Percentiles rank a stretch among this genome's conserved stretches.
Conservation (phyloP, 2,329 filamentous ascomycete genomes). For the Keithomyces neogunnii region DNA sequence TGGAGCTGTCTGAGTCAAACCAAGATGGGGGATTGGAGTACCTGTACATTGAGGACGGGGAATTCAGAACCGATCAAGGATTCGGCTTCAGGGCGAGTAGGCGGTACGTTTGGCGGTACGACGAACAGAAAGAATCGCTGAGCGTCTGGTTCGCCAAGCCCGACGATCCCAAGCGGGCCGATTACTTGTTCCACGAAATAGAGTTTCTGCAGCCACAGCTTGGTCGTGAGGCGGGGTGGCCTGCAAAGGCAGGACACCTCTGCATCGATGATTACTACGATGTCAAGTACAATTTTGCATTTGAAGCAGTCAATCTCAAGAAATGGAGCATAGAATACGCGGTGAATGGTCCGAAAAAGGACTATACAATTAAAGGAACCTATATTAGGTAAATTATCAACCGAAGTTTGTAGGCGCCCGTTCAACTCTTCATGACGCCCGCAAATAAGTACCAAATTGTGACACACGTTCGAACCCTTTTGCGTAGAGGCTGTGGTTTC, state of each 20-base stretch:
- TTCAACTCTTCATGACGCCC: no score
- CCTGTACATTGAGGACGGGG: constrained; percentile 60
- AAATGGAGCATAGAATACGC: constrained; percentile 55
- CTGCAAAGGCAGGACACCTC: constrained; percentile 58
- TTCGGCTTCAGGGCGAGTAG: constrained; percentile 51
- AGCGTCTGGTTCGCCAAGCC: constrained; percentile 67
- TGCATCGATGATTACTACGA: constrained; percentile 67
- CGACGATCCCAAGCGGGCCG: constrained; percentile 52
- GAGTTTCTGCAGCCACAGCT: constrained; percentile 42
- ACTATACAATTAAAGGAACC: constrained; percentile 53
- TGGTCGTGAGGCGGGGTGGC: constrained; percentile 40
- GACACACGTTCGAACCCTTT: no score
- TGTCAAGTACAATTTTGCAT: constrained; percentile 59
- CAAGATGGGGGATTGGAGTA: constrained; percentile 46
- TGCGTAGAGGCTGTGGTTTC: no score
- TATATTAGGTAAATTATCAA: constrained; percentile 34
- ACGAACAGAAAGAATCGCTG: constrained; percentile 48
- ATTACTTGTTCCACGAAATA: constrained; percentile 70
- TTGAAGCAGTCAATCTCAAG: constrained; percentile 46
- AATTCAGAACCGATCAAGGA: constrained; percentile 49
- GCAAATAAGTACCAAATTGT: no score
- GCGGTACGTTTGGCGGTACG: constrained; percentile 67
- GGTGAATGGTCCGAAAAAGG: constrained; percentile 65
- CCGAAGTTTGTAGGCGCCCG: no score
- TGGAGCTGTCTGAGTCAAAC: constrained; percentile 8